Conservation (phyloP, 345 rosid genomes). For the Capsella bursapastoris region DNA sequence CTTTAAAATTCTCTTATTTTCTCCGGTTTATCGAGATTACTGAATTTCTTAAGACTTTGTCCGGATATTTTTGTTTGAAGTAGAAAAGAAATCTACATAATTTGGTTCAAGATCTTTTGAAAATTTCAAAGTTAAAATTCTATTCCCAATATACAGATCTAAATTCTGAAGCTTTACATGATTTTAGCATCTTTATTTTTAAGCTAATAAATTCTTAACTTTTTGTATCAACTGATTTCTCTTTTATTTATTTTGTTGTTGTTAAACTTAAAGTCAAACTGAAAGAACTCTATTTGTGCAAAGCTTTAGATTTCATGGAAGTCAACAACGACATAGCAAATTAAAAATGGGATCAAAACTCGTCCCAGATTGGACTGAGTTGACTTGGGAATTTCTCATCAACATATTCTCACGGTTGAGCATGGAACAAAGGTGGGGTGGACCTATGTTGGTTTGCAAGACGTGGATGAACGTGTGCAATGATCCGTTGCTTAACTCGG, state of each 20-base stretch:
- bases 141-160: background rate
- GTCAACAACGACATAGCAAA: background rate
- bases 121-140: background rate
- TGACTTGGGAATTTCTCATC: constrained; percentile 48
- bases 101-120: too few relatives aligned
- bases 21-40: background rate
- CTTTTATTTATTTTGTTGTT: too few relatives aligned
- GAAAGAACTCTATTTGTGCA: too few relatives aligned
- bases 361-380: constrained; percentile 53
- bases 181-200: background rate
- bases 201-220: too few relatives aligned
- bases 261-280: too few relatives aligned
- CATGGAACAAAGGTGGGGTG: constrained; percentile 60
- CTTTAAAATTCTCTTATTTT: too few relatives aligned
- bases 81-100: too few relatives aligned
- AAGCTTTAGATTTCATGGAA: background rate
- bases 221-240: too few relatives aligned
- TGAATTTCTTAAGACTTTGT: too few relatives aligned
- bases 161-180: background rate
- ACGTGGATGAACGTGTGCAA: constrained; percentile 63
- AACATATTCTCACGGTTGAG: constrained; percentile 69
- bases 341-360: constrained; percentile 23
- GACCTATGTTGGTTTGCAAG: constrained; percentile 75
- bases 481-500: constrained; percentile 62
- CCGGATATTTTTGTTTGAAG: background rate